Conservation (phyloP, 2,329 filamentous ascomycete species). For the Botrytis hyacinthi region DNA sequence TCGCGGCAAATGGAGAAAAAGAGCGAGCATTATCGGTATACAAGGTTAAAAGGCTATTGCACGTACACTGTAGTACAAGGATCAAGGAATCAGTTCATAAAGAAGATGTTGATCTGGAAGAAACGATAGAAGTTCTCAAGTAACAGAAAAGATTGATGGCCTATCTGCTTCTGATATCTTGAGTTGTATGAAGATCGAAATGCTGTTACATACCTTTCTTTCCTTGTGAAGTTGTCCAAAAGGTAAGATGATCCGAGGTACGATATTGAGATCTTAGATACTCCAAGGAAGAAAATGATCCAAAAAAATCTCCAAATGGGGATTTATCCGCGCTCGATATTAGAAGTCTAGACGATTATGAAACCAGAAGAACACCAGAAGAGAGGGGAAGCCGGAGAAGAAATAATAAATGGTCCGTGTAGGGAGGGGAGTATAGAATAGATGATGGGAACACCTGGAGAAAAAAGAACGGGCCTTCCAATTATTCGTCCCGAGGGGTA, state of each 20-base stretch:
- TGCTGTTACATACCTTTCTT: slow-evolving; percentile 5
- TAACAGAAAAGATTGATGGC: background rate
- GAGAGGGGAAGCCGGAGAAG: background rate
- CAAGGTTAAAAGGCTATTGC: background rate
- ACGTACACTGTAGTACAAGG: slow-evolving; percentile 3
- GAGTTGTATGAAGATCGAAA: slow-evolving; percentile 6
- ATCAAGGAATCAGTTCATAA: background rate
- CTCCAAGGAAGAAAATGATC: background rate
- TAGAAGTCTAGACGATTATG: background rate
- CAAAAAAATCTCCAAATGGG: background rate
- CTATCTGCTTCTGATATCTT: slow-evolving; percentile 10
- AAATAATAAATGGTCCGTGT: slow-evolving; percentile 7
- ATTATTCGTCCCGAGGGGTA: background rate
- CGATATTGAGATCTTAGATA: background rate
- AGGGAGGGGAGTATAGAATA: background rate
- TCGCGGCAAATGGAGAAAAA: slow-evolving; percentile 6
- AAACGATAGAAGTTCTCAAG: background rate
- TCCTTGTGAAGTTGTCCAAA: background rate
- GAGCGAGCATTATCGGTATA: background rate
- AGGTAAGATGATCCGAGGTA: background rate
- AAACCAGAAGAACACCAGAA: background rate
- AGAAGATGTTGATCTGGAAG: background rate
- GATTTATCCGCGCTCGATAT: background rate
- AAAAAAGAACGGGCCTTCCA: background rate
- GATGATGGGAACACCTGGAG: slow-evolving; percentile 9